Evolutionary conservation across 1,284 basidiomycete species (phyloP).

Genomic region (Trichosporon inkin): DNA sequence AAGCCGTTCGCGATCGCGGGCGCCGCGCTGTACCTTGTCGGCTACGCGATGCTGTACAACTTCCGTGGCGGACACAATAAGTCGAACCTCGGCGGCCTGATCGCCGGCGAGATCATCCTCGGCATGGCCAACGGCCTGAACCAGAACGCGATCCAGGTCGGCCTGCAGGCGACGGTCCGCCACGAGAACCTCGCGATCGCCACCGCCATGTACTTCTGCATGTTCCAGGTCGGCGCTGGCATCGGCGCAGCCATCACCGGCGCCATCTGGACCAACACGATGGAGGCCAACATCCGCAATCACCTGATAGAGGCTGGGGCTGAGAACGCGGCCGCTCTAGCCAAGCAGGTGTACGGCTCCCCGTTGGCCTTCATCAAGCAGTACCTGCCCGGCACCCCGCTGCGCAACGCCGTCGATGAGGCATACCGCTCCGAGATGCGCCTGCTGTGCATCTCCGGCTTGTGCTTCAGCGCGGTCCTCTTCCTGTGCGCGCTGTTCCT

Average conservation of each 20-base stretch:
- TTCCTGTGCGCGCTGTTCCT: constrained; percentile 25
- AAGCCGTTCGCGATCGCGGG: constrained; percentile 49
- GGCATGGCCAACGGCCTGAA: constrained; percentile 38
- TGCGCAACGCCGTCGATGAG: constrained; percentile 34
- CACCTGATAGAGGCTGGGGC: constrained; percentile 38
- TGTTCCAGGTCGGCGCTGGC: constrained; percentile 38
- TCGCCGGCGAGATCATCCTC: constrained; percentile 48
- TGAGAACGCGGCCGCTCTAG: constrained; percentile 1
- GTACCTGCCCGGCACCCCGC: constrained; percentile 42
- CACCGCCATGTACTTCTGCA: constrained; percentile 43
- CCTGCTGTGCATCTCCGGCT: constrained; percentile 33
- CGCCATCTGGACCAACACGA: constrained; percentile 44
- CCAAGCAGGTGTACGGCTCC: constrained; percentile 30
- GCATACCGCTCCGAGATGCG: constrained; percentile 37
- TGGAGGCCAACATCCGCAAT: constrained; percentile 15
- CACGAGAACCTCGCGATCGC: constrained; percentile 48
- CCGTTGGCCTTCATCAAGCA: constrained; percentile 36
- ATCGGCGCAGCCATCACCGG: constrained; percentile 47
- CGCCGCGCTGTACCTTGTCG: constrained; percentile 31
- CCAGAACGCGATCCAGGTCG: constrained; percentile 46
- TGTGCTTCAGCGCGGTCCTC: constrained; percentile 27
- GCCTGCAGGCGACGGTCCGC: constrained; percentile 42
- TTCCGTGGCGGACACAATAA: constrained; percentile 42
- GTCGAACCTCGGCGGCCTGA: constrained; percentile 31
- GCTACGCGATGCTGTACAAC: constrained; percentile 49